Evolutionary conservation across 208 protist genomes (phyloP).

Genomic region (Leishmania aethiopica): DNA sequence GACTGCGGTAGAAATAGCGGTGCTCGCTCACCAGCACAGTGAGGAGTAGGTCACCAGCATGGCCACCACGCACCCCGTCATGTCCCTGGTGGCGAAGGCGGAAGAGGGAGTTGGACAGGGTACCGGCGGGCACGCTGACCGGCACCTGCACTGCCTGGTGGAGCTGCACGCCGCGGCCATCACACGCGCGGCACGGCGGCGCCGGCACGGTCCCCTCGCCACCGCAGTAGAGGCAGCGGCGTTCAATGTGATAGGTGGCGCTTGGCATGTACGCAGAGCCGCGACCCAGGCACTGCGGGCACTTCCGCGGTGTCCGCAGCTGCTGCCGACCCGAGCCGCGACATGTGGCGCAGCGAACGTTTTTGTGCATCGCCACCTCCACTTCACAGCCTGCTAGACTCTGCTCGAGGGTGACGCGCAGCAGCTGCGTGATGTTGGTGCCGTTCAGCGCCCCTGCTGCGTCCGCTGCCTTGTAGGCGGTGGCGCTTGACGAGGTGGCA

Average conservation of each 20-base stretch:
- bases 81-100: constrained; percentile 72
- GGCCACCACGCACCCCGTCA: constrained; percentile 82
- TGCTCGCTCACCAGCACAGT: constrained; percentile 77
- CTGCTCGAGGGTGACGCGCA: constrained; percentile 79
- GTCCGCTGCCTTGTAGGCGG: constrained; percentile 50
- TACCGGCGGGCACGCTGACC: constrained; percentile 47
- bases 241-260: constrained; percentile 88
- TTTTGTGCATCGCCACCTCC: constrained; percentile 43
- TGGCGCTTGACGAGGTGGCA: constrained; percentile 36
- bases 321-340: constrained; percentile 43
- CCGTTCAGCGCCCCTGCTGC: constrained; percentile 47
- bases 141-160: constrained; percentile 31
- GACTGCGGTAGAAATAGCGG: constrained; percentile 64
- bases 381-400: constrained; percentile 64
- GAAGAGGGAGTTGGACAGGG: constrained; percentile 39
- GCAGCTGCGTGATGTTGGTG: constrained; percentile 57
- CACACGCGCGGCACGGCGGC: constrained; percentile 61
- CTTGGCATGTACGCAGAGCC: constrained; percentile 71
- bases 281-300: constrained; percentile 83
- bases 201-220: constrained; percentile 71
- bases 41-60: constrained; percentile 73
- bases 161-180: constrained; percentile 59
- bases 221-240: constrained; percentile 72
- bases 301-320: constrained; percentile 45
- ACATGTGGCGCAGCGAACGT: constrained; percentile 59